Percentiles rank a stretch among this genome's conserved stretches.
phyloP scores from a whole-genome alignment of 257 asterid species.

The Galeopsis tetrahit region DNA sequence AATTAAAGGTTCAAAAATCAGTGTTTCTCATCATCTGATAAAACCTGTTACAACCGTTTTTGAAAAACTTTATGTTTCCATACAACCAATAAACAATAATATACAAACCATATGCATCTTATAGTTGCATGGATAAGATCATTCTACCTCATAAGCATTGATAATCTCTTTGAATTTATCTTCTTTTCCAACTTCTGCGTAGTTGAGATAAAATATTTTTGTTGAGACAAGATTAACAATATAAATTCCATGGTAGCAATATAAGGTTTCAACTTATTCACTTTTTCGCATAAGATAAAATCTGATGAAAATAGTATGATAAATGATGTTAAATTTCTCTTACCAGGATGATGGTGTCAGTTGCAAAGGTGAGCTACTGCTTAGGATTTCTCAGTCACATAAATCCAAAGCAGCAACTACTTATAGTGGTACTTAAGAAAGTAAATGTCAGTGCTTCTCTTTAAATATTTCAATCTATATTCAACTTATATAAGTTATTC shows the following conservation, averaged over 20 bases:
- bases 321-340: not conserved
- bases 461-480: too few species aligned
- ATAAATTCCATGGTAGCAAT: not conserved
- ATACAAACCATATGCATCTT: not conserved
- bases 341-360: conserved; percentile 2
- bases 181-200: conserved; percentile 91
- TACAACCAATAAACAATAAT: not conserved
- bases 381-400: not conserved
- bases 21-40: conserved; percentile 94
- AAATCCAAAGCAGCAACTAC: conserved; percentile 14
- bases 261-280: not conserved
- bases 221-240: conserved; percentile 31
- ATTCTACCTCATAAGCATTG: conserved; percentile 93
- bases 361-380: conserved; percentile 6
- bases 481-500: not conserved
- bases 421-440: not conserved
- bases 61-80: conserved; percentile 17
- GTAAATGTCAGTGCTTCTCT: too few species aligned
- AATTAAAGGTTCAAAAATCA: conserved; percentile 13
- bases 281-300: conserved; percentile 8
- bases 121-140: conserved; percentile 18
- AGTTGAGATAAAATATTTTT: conserved; percentile 28
- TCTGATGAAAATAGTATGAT: not conserved
- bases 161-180: conserved; percentile 94
- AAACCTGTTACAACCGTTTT: conserved; percentile 58